These are phyloP conservation scores for Penicillium mononematosum DNA, from an alignment of 495 filamentous ascomycete genomes.

Conservation along the genomic window DNA sequence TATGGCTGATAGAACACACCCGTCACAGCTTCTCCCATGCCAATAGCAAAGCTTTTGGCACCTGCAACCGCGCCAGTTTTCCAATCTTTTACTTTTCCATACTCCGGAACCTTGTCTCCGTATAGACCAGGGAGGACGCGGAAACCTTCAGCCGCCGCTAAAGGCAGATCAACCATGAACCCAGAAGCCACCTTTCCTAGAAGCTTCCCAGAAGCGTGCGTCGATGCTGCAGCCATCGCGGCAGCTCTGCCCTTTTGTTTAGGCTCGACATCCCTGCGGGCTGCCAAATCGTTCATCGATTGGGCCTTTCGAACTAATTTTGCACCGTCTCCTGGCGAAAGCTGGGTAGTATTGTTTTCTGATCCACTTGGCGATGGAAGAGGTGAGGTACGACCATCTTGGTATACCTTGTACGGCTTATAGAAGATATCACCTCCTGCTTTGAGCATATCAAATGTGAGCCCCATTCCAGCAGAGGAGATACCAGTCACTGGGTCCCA, in stretches of 20 bases:
- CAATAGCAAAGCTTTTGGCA: conserved; percentile 61
- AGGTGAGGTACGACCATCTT: not conserved
- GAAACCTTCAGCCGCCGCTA: conserved; percentile 75
- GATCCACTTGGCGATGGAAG: not conserved
- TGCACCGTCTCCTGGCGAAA: not conserved
- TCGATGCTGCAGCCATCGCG: conserved; percentile 12
- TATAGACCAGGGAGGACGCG: conserved; percentile 80
- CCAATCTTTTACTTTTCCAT: conserved; percentile 37
- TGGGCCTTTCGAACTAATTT: not conserved
- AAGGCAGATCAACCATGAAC: conserved; percentile 59
- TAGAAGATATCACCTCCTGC: conserved; percentile 33
- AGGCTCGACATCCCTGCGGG: not conserved
- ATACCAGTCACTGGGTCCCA: conserved; percentile 49
- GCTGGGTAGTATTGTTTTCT: not conserved
- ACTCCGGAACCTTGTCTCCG: conserved; percentile 55
- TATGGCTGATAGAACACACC: conserved; percentile 66
- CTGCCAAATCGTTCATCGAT: not conserved
- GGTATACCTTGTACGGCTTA: conserved; percentile 33
- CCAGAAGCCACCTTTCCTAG: not conserved
- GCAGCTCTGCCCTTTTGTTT: conserved; percentile 13
- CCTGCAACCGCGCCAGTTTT: conserved; percentile 34
- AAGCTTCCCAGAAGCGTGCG: not conserved
- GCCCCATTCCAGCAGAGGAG: conserved; percentile 33
- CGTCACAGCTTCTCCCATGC: conserved; percentile 70
- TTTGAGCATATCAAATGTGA: conserved; percentile 31